phyloP scores from a whole-genome alignment of 2,329 filamentous ascomycete genomes.

The Trichoderma koningii region DNA sequence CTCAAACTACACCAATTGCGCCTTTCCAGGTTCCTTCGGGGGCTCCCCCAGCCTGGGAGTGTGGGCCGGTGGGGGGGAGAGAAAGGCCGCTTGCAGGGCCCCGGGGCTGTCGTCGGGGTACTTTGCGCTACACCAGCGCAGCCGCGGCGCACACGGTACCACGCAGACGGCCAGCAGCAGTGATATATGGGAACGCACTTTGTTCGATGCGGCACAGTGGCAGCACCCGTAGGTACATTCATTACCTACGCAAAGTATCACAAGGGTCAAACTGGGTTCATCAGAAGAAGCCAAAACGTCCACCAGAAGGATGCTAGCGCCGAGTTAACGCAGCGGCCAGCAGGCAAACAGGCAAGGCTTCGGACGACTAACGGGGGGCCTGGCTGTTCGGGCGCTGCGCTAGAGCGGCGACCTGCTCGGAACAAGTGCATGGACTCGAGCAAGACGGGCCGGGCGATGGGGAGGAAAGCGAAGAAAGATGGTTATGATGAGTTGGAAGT shows the following conservation, averaged over 20 bases:
- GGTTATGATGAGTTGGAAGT: neutral
- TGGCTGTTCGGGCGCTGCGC: slow-evolving; percentile 8
- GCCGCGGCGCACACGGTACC: slow-evolving; percentile 6
- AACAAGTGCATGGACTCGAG: neutral
- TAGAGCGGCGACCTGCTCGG: slow-evolving; percentile 18
- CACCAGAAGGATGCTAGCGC: slow-evolving; percentile 24
- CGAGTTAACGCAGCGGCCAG: slow-evolving; percentile 3
- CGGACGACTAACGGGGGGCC: slow-evolving; percentile 1
- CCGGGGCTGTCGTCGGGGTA: slow-evolving; percentile 12
- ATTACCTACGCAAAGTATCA: too few relatives aligned
- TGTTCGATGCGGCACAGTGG: too few relatives aligned
- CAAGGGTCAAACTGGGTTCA: too few relatives aligned
- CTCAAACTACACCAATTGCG: neutral
- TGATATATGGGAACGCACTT: too few relatives aligned
- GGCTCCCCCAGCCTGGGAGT: slow-evolving; percentile 13
- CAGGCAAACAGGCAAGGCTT: slow-evolving; percentile 19
- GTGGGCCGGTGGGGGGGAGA: slow-evolving; percentile 25
- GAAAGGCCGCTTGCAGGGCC: slow-evolving; percentile 21
- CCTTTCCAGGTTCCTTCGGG: neutral
- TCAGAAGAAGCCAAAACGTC: too few relatives aligned
- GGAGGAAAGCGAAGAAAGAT: neutral
- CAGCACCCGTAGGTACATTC: too few relatives aligned
- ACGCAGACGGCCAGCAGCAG: neutral
- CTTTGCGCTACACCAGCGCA: neutral
- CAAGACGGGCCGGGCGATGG: neutral